Conservation (phyloP, 257 asterid genomes). For the Solanum okadae region DNA sequence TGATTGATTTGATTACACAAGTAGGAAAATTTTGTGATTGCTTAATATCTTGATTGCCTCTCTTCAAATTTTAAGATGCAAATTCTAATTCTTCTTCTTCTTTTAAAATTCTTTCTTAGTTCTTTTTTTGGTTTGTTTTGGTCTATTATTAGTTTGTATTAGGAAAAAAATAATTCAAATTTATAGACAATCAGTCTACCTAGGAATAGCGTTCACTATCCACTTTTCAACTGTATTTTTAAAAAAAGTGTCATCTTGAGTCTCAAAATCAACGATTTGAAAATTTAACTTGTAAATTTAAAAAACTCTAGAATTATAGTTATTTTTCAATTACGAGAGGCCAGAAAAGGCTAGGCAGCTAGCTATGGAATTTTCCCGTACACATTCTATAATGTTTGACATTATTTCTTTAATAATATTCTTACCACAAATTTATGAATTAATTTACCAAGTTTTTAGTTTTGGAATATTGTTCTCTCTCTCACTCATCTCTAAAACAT, state of each 20-base stretch:
- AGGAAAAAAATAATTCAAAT: neutral
- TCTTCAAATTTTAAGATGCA: neutral
- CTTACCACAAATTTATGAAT: neutral
- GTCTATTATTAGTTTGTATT: neutral
- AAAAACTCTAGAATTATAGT: neutral
- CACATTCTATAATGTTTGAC: neutral
- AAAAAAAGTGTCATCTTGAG: neutral
- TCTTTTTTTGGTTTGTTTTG: neutral
- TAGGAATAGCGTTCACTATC: neutral
- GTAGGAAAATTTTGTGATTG: neutral
- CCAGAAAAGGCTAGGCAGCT: neutral
- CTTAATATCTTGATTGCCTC: neutral
- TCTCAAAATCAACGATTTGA: neutral
- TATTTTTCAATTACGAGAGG: neutral
- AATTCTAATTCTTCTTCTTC: neutral
- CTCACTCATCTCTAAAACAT: neutral
- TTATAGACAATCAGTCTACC: neutral
- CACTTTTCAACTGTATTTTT: neutral
- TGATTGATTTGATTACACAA: neutral
- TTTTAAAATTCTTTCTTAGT: neutral
- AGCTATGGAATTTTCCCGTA: neutral
- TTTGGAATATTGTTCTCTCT: neutral
- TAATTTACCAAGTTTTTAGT: neutral
- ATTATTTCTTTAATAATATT: neutral
- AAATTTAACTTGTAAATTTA: neutral